Evolutionary conservation across 805 yeast species (phyloP).

Genomic region (Lipomyces spencermartinsiae): DNA sequence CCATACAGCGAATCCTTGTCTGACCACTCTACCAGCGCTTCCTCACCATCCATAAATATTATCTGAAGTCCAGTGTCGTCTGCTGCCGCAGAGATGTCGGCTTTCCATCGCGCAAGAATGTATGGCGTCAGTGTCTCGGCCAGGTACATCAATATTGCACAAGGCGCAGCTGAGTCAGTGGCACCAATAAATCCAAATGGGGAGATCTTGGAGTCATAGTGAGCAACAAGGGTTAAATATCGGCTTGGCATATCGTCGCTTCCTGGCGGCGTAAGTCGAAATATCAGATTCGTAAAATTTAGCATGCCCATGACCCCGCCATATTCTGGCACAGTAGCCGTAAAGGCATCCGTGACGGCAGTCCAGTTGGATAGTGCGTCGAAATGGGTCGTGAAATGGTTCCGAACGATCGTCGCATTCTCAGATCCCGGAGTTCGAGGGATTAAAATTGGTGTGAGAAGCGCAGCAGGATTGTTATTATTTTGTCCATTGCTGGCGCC

Average conservation of each 20-base stretch:
- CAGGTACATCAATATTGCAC: conserved; percentile 57
- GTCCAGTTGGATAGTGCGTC: conserved; percentile 42
- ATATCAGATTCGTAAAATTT: conserved; percentile 51
- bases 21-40: conserved; percentile 62
- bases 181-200: conserved; percentile 68
- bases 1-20: conserved; percentile 62
- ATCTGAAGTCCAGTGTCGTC: conserved; percentile 51
- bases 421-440: conserved; percentile 53
- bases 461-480: conserved; percentile 8
- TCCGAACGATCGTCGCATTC: conserved; percentile 49
- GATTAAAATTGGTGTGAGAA: conserved; percentile 44
- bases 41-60: conserved; percentile 67
- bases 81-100: background rate
- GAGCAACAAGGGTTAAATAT: conserved; percentile 53
- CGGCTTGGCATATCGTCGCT: background rate
- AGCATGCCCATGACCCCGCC: conserved; percentile 28
- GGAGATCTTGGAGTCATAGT: conserved; percentile 57
- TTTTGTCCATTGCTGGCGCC: background rate
- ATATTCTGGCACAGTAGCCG: conserved; percentile 24
- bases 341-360: conserved; percentile 44
- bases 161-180: conserved; percentile 64
- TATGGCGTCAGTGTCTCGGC: conserved; percentile 46
- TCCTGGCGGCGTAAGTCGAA: conserved; percentile 43
- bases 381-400: conserved; percentile 50
- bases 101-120: conserved; percentile 39